These are phyloP conservation scores for Lachancea kluyveri DNA, from an alignment of 805 yeast species.

Conservation along the genomic window DNA sequence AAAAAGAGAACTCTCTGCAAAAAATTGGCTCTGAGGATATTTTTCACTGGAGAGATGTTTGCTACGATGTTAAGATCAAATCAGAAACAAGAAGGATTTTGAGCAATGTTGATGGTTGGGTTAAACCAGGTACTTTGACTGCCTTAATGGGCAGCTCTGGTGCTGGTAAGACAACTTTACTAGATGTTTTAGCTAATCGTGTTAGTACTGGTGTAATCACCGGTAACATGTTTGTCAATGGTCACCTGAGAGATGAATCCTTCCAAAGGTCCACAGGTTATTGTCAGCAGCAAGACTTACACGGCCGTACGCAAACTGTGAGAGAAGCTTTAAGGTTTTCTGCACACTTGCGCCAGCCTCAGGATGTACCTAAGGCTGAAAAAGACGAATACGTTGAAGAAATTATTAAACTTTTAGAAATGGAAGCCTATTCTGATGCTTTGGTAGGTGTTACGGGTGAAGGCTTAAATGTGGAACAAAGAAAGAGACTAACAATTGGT, in stretches of 20 bases:
- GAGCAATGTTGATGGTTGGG: conserved; percentile 65
- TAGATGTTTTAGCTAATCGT: conserved; percentile 60
- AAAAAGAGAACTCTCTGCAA: conserved; percentile 9
- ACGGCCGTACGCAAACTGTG: conserved; percentile 56
- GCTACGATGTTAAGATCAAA: conserved; percentile 57
- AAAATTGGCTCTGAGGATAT: conserved; percentile 35
- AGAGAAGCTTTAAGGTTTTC: conserved; percentile 61
- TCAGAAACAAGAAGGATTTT: conserved; percentile 49
- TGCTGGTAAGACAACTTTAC: conserved; percentile 69
- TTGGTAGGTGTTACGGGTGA: conserved; percentile 63
- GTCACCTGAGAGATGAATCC: conserved; percentile 44
- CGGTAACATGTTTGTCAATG: conserved; percentile 56
- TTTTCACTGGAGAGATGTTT: conserved; percentile 68
- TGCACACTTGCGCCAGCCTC: conserved; percentile 59
- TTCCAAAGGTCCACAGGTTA: conserved; percentile 57
- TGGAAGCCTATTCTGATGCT: conserved; percentile 61
- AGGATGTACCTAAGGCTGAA: conserved; percentile 40
- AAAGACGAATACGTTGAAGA: conserved; percentile 58
- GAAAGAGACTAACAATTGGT: conserved; percentile 55
- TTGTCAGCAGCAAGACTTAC: conserved; percentile 70
- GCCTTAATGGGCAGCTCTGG: conserved; percentile 72
- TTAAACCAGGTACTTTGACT: conserved; percentile 68
- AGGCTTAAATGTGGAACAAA: conserved; percentile 55
- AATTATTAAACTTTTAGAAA: conserved; percentile 54
- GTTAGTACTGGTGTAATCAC: conserved; percentile 53